A percentile compares a stretch with the other conserved stretches of the same genome.
Evolutionary conservation across 495 filamentous ascomycete genomes (phyloP).

Genomic region (Penicillium coffeae): DNA sequence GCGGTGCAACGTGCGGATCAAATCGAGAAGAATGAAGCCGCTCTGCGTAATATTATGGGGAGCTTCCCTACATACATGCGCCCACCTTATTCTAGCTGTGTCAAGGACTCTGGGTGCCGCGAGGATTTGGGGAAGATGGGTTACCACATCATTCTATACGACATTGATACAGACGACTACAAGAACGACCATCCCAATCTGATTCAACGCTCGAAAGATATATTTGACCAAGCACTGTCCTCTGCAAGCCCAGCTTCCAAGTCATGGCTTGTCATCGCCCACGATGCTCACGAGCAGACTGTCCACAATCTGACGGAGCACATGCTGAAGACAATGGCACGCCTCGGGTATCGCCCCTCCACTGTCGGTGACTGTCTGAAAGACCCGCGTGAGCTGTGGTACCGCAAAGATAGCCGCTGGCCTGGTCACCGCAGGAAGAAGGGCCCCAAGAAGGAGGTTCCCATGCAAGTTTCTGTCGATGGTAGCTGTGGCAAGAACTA

Average conservation of each 20-base stretch:
- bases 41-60: conserved; percentile 72
- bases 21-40: conserved; percentile 76
- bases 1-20: conserved; percentile 57
- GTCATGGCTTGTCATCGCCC: conserved; percentile 65
- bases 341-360: conserved; percentile 60
- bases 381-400: conserved; percentile 71
- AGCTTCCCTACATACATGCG: conserved; percentile 84
- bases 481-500: conserved; percentile 49
- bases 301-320: conserved; percentile 74
- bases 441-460: conserved; percentile 31
- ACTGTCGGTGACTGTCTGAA: conserved; percentile 76
- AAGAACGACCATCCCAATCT: conserved; percentile 53
- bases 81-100: conserved; percentile 75
- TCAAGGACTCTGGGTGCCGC: conserved; percentile 51
- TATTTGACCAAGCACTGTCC: conserved; percentile 55
- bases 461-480: conserved; percentile 41
- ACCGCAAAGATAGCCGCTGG: conserved; percentile 40
- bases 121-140: conserved; percentile 60
- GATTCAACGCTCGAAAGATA: conserved; percentile 72
- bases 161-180: conserved; percentile 79
- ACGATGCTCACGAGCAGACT: conserved; percentile 75
- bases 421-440: conserved; percentile 15
- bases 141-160: conserved; percentile 72
- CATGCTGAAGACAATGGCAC: conserved; percentile 57
- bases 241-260: conserved; percentile 37